These are phyloP conservation scores for Calonectria fujianensis DNA, from an alignment of 2,329 filamentous ascomycete genomes.

Conservation along the genomic window DNA sequence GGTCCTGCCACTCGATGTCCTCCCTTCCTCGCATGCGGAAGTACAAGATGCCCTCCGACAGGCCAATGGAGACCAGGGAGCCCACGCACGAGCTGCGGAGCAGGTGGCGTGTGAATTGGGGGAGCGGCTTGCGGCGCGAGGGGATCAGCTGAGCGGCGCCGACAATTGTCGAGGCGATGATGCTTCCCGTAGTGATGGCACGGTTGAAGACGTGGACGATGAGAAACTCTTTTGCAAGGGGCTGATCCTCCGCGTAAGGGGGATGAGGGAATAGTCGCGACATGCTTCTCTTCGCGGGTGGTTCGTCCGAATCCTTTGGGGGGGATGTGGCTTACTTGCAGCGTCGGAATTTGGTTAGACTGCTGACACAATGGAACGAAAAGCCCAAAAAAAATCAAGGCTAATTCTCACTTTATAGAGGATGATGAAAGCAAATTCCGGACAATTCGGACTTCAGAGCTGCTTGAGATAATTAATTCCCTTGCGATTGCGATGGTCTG, in stretches of 20 bases:
- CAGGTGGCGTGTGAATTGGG: slow-evolving; percentile 12
- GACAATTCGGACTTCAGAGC: neutral
- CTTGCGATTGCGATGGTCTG: neutral
- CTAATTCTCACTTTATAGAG: neutral
- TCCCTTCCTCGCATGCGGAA: slow-evolving; percentile 17
- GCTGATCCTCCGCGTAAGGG: slow-evolving; percentile 24
- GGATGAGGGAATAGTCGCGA: slow-evolving; percentile 28
- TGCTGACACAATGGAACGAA: neutral
- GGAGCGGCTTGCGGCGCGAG: slow-evolving; percentile 2
- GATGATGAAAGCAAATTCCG: neutral
- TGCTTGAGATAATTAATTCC: too few relatives aligned
- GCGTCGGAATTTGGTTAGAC: neutral
- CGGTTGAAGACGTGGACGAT: slow-evolving; percentile 20
- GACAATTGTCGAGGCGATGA: slow-evolving; percentile 13
- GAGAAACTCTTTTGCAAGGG: slow-evolving; percentile 18
- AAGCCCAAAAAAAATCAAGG: neutral
- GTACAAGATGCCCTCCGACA: neutral
- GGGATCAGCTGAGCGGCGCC: slow-evolving; percentile 21
- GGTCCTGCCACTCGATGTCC: slow-evolving; percentile 28
- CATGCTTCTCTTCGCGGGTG: neutral
- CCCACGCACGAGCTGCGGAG: slow-evolving; percentile 12
- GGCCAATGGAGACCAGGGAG: neutral
- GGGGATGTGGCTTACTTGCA: neutral
- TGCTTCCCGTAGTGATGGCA: slow-evolving; percentile 6
- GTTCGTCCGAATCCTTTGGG: neutral